Conservation (phyloP, 2,329 filamentous ascomycete genomes). For the Apiospora phragmitis region DNA sequence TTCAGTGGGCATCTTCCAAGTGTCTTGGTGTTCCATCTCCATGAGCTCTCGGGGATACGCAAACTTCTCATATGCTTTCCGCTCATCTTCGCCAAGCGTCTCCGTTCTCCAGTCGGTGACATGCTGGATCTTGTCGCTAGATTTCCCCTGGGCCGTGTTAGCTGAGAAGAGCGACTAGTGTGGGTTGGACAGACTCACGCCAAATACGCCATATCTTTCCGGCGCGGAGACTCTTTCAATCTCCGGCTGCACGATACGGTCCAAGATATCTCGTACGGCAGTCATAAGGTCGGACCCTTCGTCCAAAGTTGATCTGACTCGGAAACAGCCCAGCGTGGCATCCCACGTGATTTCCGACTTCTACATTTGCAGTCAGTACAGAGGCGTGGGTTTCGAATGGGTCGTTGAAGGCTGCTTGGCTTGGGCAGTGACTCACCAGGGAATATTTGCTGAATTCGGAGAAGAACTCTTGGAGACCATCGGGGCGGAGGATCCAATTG, state of each 20-base stretch:
- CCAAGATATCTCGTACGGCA: not conserved
- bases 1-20: slow-evolving; percentile 10
- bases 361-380: slow-evolving; percentile 4
- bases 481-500: slow-evolving; percentile 16
- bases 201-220: not conserved
- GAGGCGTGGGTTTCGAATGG: too few relatives aligned
- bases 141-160: not conserved
- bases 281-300: slow-evolving; percentile 2
- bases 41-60: slow-evolving; percentile 13
- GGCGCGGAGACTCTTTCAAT: not conserved
- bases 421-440: not conserved
- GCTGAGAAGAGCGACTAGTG: not conserved
- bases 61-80: slow-evolving; percentile 10
- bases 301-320: slow-evolving; percentile 2
- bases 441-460: not conserved
- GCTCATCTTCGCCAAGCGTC: not conserved
- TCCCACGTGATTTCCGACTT: slow-evolving; percentile 12
- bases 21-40: not conserved
- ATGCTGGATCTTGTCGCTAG: slow-evolving; percentile 11
- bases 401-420: too few relatives aligned
- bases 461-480: slow-evolving; percentile 14
- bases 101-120: slow-evolving; percentile 7
- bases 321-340: slow-evolving; percentile 11
- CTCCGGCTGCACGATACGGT: slow-evolving; percentile 13
- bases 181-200: not conserved